Evolutionary conservation across 176 grass and related monocot species (phyloP).

Genomic region (Echinochloa phyllopogon): DNA sequence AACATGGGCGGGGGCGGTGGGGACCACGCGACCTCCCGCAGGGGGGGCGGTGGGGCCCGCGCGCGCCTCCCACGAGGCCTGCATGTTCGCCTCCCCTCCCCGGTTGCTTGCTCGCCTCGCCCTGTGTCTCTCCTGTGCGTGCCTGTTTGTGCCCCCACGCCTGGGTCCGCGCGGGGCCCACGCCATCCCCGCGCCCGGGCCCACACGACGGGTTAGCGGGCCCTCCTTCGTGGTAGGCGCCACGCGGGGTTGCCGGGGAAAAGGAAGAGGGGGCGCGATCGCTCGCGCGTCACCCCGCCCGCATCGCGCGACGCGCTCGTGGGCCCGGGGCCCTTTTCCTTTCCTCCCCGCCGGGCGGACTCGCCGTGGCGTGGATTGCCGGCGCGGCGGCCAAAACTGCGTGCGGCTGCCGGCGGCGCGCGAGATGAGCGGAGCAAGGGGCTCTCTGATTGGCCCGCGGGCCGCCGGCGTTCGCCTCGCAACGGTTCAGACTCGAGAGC

Average conservation of each 20-base stretch:
- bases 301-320: constrained; percentile 3
- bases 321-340: not conserved
- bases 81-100: constrained; percentile 31
- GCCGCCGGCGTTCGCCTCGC: not conserved
- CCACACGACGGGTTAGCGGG: not conserved
- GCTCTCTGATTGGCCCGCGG: not conserved
- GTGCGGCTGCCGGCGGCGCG: not conserved
- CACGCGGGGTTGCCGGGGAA: constrained; percentile 27
- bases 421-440: not conserved
- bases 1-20: not conserved
- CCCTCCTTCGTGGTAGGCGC: constrained; percentile 34
- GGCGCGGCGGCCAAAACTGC: not conserved
- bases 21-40: not conserved
- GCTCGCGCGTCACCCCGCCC: not conserved
- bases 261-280: not conserved
- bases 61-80: constrained; percentile 34
- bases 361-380: not conserved
- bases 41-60: not conserved
- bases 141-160: not conserved
- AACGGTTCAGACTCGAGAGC: not conserved
- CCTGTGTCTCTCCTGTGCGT: not conserved
- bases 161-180: not conserved
- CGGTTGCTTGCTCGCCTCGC: constrained; percentile 24
- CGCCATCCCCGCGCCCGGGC: not conserved
- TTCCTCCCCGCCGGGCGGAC: not conserved